These are phyloP conservation scores for Conringia planisiliqua DNA, from an alignment of 345 rosid species.

Conservation along the genomic window DNA sequence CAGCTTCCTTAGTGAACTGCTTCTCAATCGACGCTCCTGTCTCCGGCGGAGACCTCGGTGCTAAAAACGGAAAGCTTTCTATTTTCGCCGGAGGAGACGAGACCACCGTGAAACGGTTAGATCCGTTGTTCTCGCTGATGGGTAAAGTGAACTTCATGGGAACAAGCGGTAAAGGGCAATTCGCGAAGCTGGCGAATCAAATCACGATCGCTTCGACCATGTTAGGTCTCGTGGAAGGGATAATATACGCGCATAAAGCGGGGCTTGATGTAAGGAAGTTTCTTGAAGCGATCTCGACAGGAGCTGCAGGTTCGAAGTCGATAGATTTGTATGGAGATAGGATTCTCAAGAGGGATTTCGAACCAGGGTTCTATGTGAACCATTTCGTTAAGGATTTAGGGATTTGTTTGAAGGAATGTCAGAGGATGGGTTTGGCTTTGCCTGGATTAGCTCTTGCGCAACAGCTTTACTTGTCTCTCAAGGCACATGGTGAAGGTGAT, in stretches of 20 bases:
- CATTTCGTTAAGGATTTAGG: constrained; percentile 89
- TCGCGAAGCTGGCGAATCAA: constrained; percentile 76
- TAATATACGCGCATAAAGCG: constrained; percentile 66
- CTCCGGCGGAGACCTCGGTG: constrained; percentile 77
- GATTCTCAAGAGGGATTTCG: constrained; percentile 78
- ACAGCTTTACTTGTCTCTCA: constrained; percentile 86
- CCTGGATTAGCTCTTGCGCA: constrained; percentile 87
- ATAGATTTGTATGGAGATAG: constrained; percentile 59
- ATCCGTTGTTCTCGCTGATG: constrained; percentile 58
- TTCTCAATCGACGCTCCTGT: constrained; percentile 75
- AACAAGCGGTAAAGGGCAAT: constrained; percentile 70
- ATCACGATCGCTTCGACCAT: constrained; percentile 76
- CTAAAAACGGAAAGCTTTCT: constrained; percentile 60
- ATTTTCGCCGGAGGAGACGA: constrained; percentile 82
- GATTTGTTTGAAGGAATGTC: constrained; percentile 82
- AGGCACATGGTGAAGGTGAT: constrained; percentile 81
- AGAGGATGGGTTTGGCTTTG: constrained; percentile 80
- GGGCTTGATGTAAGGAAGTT: constrained; percentile 67
- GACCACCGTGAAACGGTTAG: constrained; percentile 38
- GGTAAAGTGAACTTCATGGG: constrained; percentile 89
- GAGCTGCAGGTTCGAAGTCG: constrained; percentile 78
- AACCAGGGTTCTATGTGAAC: constrained; percentile 78
- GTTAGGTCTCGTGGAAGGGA: constrained; percentile 85
- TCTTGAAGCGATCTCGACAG: constrained; percentile 56
- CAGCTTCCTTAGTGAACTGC: constrained; percentile 55